A percentile compares a stretch with the other conserved stretches of the same genome.
Evolutionary conservation across 306 rosid species (phyloP).

Genomic region (Mucuna pruriens): DNA sequence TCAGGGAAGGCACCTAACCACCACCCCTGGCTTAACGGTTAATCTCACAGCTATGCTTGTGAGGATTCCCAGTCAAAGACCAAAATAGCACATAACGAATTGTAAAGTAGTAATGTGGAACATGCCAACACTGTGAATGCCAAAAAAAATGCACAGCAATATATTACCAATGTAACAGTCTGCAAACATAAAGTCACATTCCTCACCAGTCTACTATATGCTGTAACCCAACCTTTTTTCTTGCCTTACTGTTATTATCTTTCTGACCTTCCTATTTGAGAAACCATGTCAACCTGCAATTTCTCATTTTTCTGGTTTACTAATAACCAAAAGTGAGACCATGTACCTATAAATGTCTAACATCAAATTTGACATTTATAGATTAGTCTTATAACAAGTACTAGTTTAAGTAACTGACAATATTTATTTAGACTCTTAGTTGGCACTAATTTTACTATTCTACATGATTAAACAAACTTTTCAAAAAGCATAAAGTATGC

Average conservation of each 20-base stretch:
- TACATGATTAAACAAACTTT: background rate
- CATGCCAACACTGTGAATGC: background rate
- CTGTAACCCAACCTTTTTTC: background rate
- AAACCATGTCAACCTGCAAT: background rate
- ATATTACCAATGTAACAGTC: background rate
- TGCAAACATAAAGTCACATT: background rate
- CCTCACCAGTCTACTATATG: slow-evolving; percentile 2
- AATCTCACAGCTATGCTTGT: background rate
- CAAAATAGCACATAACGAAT: background rate
- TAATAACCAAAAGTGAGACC: slow-evolving; percentile 2
- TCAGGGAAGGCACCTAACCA: background rate
- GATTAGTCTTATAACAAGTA: background rate
- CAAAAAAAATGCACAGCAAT: background rate
- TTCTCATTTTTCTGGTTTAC: slow-evolving; percentile 1
- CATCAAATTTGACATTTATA: background rate
- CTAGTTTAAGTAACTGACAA: background rate
- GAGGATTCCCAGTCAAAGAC: background rate
- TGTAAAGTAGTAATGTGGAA: background rate
- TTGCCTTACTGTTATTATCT: background rate
- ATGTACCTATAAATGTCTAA: background rate
- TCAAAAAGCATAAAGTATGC: background rate
- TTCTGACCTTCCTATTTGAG: background rate
- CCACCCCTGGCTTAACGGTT: background rate
- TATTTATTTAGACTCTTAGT: slow-evolving; percentile 7
- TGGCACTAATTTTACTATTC: background rate